These are phyloP conservation scores for Leccinum subrobustum DNA, from an alignment of 1,284 basidiomycete species.

Conservation along the genomic window DNA sequence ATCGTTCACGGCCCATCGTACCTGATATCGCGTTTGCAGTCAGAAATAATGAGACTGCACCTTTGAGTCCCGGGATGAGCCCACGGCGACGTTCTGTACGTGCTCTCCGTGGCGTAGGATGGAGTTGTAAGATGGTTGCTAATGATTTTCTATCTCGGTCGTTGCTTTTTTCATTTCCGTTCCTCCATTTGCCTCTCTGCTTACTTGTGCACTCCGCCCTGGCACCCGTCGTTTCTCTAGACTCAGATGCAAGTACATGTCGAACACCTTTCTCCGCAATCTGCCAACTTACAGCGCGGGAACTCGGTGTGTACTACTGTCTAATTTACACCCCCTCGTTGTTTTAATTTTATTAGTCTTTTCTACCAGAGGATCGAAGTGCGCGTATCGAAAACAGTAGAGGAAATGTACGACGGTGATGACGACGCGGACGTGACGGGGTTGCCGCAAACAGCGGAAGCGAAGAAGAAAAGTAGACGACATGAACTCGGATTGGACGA, in stretches of 20 bases:
- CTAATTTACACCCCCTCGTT: neutral
- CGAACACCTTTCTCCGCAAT: neutral
- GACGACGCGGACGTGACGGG: neutral
- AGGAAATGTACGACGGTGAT: neutral
- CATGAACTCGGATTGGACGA: neutral
- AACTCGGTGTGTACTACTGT: constrained; percentile 12
- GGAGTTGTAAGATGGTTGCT: neutral
- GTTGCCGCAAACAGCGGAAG: neutral
- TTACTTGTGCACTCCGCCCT: neutral
- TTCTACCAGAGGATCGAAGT: neutral
- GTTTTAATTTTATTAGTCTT: neutral
- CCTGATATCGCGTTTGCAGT: neutral
- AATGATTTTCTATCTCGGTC: neutral
- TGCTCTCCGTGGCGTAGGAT: neutral
- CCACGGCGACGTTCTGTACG: constrained; percentile 6
- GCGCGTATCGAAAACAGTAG: neutral
- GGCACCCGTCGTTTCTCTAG: neutral
- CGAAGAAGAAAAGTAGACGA: neutral
- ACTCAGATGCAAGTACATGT: neutral
- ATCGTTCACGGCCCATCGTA: constrained; percentile 4
- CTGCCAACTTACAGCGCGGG: neutral
- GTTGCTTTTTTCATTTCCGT: neutral
- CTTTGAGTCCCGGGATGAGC: neutral
- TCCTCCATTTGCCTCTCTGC: neutral
- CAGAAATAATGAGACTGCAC: neutral